These are phyloP conservation scores for Perkinsus olseni DNA, from an alignment of 169 alveolate genomes.

Conservation along the genomic window DNA sequence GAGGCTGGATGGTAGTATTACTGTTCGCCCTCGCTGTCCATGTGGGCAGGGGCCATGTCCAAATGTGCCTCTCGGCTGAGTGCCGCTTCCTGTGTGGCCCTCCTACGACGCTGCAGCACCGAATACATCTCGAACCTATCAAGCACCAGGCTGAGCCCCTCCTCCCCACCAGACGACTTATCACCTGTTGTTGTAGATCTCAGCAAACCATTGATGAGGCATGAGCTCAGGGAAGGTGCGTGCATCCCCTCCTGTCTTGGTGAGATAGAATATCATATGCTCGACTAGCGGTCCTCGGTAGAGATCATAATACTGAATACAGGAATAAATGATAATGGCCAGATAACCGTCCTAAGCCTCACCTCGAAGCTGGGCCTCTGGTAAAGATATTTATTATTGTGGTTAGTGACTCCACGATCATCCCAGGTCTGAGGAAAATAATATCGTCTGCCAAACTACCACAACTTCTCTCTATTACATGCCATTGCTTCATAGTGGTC, in stretches of 20 bases:
- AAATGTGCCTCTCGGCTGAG: conserved; percentile 15
- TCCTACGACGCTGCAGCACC: conserved; percentile 34
- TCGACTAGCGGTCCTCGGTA: conserved; percentile 51
- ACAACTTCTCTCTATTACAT: background rate
- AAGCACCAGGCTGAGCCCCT: background rate
- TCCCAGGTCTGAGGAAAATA: background rate
- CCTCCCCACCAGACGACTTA: background rate
- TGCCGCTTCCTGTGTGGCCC: conserved; percentile 13
- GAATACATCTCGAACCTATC: background rate
- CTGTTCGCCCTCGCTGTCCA: conserved; percentile 25
- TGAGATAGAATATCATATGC: conserved; percentile 62
- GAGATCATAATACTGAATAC: background rate
- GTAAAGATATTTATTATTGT: background rate
- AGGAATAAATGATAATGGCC: background rate
- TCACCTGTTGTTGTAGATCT: background rate
- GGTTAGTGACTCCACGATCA: background rate
- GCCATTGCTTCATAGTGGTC: background rate
- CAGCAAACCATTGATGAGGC: conserved; percentile 11
- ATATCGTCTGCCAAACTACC: background rate
- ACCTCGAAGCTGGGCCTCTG: conserved; percentile 17
- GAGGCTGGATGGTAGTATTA: background rate
- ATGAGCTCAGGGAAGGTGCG: conserved; percentile 66
- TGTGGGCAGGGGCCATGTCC: conserved; percentile 27
- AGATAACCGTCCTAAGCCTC: background rate
- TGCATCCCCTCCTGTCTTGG: conserved; percentile 64